Percentiles rank a stretch among this genome's conserved stretches.
These are phyloP conservation scores for Eryngium alpinum DNA, from an alignment of 140 eudicot species.

Conservation along the genomic window DNA sequence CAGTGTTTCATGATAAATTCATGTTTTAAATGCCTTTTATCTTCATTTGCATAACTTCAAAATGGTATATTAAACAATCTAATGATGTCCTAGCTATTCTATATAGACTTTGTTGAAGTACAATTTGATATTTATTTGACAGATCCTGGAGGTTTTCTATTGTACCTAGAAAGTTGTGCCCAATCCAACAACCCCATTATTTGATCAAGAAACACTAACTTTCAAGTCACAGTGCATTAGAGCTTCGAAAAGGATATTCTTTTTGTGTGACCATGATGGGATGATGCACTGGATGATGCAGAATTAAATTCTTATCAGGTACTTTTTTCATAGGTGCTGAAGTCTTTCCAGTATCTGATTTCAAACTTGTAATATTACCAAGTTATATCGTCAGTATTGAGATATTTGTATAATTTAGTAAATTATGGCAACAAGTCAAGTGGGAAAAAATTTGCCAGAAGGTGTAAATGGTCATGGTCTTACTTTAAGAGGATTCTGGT, in stretches of 20 bases:
- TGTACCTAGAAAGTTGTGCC: slow-evolving; percentile 94
- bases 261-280: slow-evolving; percentile 91
- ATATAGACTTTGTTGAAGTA: neutral
- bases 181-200: slow-evolving; percentile 94
- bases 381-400: neutral
- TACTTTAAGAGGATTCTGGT: slow-evolving; percentile 84
- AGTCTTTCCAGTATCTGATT: neutral
- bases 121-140: slow-evolving; percentile 5
- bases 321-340: slow-evolving; percentile 13
- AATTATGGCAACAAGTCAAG: neutral
- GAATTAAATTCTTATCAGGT: slow-evolving; percentile 97
- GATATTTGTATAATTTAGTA: neutral
- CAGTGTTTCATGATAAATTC: neutral
- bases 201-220: slow-evolving; percentile 89
- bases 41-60: neutral
- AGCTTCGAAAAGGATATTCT: slow-evolving; percentile 89
- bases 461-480: slow-evolving; percentile 89
- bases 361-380: neutral
- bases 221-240: slow-evolving; percentile 82
- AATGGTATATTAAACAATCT: neutral
- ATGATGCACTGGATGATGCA: slow-evolving; percentile 89
- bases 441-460: slow-evolving; percentile 85
- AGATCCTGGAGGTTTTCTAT: slow-evolving; percentile 92
- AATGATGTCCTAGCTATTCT: neutral
- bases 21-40: neutral